Evolutionary conservation across 2,329 filamentous ascomycete genomes (phyloP), one percentile per base, ranked within the genome.

Genomic region (Beauveria pseudobassiana): DNA sequence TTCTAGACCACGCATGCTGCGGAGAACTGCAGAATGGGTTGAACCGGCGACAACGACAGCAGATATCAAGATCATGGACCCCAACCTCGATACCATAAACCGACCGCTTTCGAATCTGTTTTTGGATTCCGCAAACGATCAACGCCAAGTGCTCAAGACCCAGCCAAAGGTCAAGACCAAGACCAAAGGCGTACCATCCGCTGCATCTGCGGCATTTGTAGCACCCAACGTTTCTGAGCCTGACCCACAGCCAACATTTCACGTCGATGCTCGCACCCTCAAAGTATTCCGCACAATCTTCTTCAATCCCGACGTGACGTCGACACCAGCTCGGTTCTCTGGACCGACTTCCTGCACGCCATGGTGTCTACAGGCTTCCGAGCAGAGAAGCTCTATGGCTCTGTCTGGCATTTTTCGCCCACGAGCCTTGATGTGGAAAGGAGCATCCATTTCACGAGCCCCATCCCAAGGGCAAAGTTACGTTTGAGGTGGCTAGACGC

Each of bases 371-470:
- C 75, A 0, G 84, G 82, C 0, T 85, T 87, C 59, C 63, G 66
- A 0, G 76, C 76, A 0, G 72, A 83, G 69, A 86, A 87, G 70
- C 74, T 86, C 0, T 84, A 85, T 63, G 82, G 83, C 0, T 86
- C 81, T 1, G 80, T 80, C 0, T 87, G 85, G 85, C 80, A 85
- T 12, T 87, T 87, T 63, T 74, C 72, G 16, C 80, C 79, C 3
- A 68, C 68, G 5, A 66, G 65, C 3, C 63, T 77, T 24, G 75
- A 79, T 58, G 73, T 78, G 0, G 72, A 77, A 45, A 70, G 78
- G 4, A 77, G 76, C 26, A 87, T 87, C 38, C 80, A 84, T 59
- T 83, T 87, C 82, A 87, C 64, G 82, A 86, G 66, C 84, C 84
- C 2, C 83, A 87, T 69, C 82, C 83, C 0, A 68, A 67, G 1